Base-by-base conservation (phyloP, 352 stramenopile species). In the Aphanomyces cochlioides region DNA sequence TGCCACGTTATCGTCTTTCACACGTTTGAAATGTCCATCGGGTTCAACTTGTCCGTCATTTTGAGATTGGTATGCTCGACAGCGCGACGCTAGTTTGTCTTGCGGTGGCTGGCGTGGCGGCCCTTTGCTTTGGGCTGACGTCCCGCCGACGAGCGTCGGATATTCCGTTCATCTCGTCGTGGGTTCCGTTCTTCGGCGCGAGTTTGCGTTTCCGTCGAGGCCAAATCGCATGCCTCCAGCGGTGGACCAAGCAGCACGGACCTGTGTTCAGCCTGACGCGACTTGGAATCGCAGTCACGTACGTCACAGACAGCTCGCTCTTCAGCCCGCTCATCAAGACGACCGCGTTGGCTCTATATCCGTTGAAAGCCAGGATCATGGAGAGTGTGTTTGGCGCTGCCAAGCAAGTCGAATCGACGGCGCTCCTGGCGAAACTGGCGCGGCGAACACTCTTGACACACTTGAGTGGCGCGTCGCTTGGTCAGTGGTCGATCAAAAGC, bases 201-300 rank as follows among this genome's bases (percentile, higher is more conserved):
- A 70, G 64, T 36, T 63, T 63, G 47, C 45, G 47, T 4, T 70
- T 70, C 45, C 64, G 64, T 17, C 45, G 56, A n/a, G 64, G 64
- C 38, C 13, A 47, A 15, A n/a, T 70, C 19, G 17, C n/a, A 37
- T 21, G 12, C 12, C 21, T 70, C 15, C 64, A 70, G 41, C 5
- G 3, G 13, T 70, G 39, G n/a, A 56, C 53, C 7, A 19, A 6
- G 7, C 13, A 8, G 15, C 48, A 61, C 39, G 64, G 64, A 37
- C 53, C 64, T 40, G 53, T 70, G 15, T 70, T 70, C 54, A 70
- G 61, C 40, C 19, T 70, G 15, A 70, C 47, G 10, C 13, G 59
- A 40, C 54, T 70, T 5, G 64, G 64, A 6, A n/a, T 48, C 15
- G 21, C 47, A 17, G n/a, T 70, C 37, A 70, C 64, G 48, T 50